phyloP scores from a whole-genome alignment of 2,329 filamentous ascomycete species.

The Aspergillus fructus region DNA sequence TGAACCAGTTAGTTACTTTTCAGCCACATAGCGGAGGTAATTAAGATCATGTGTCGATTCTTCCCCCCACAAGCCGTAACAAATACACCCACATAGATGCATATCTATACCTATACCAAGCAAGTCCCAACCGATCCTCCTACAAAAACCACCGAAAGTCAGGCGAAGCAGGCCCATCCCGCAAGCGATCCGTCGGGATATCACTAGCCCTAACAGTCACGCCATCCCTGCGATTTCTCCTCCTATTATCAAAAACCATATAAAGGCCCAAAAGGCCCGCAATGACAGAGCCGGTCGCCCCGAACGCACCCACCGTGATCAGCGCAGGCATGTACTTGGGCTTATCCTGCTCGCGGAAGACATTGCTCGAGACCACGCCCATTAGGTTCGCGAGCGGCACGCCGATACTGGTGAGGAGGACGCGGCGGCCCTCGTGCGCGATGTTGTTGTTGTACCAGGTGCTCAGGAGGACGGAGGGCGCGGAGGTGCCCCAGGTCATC shows the following conservation, averaged over 20 bases:
- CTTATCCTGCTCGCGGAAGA: slow-evolving; percentile 63
- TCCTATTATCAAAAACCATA: slow-evolving; percentile 65
- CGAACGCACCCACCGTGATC: slow-evolving; percentile 54
- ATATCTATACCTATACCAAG: too few species aligned
- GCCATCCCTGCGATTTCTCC: slow-evolving; percentile 59
- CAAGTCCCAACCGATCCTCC: not conserved
- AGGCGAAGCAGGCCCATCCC: slow-evolving; percentile 53
- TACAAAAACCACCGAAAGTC: slow-evolving; percentile 59
- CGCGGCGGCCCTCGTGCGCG: slow-evolving; percentile 70
- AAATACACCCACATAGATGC: too few species aligned
- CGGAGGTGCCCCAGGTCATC: slow-evolving; percentile 79
- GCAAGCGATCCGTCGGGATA: slow-evolving; percentile 56
- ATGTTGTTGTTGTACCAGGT: slow-evolving; percentile 83
- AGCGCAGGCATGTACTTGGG: slow-evolving; percentile 68
- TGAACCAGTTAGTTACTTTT: too few species aligned
- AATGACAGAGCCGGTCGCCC: slow-evolving; percentile 57
- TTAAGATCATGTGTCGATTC: too few species aligned
- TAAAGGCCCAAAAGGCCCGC: slow-evolving; percentile 59
- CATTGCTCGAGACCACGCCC: slow-evolving; percentile 68
- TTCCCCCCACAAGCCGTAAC: too few species aligned
- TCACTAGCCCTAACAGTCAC: slow-evolving; percentile 56
- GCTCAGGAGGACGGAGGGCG: slow-evolving; percentile 66
- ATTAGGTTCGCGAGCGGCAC: slow-evolving; percentile 76
- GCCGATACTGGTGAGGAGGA: slow-evolving; percentile 68
- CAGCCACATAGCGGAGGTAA: too few species aligned